Conservation (phyloP, 352 stramenopile species). For the Phytophthora palmivora region DNA sequence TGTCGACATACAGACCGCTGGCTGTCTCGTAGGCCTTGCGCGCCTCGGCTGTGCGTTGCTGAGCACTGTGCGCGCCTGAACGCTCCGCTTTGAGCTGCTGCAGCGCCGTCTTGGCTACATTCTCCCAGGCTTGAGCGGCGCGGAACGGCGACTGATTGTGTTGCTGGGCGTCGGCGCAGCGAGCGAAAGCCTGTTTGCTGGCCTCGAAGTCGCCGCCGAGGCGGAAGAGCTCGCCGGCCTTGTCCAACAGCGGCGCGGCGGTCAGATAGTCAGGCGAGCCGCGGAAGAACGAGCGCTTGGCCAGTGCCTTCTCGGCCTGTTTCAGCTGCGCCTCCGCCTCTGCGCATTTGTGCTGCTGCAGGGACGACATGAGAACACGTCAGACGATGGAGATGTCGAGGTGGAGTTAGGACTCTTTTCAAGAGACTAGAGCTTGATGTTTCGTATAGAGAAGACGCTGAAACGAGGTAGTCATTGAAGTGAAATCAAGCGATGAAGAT, state of each 20-base stretch:
- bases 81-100: slow-evolving; percentile 77
- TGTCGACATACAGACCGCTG: slow-evolving; percentile 76
- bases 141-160: slow-evolving; percentile 82
- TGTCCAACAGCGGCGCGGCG: slow-evolving; percentile 74
- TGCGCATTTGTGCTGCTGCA: slow-evolving; percentile 60
- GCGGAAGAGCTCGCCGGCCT: slow-evolving; percentile 75
- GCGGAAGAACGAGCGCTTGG: slow-evolving; percentile 72
- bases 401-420: slow-evolving; percentile 1
- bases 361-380: slow-evolving; percentile 39
- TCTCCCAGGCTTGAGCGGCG: slow-evolving; percentile 76
- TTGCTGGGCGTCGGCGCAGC: slow-evolving; percentile 67
- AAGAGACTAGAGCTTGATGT: neutral
- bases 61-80: slow-evolving; percentile 24
- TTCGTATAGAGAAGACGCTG: neutral
- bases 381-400: slow-evolving; percentile 2
- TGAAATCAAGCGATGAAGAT: too few relatives aligned
- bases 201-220: slow-evolving; percentile 67
- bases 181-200: slow-evolving; percentile 63
- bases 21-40: slow-evolving; percentile 68
- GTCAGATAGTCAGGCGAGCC: slow-evolving; percentile 72
- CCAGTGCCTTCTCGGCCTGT: slow-evolving; percentile 64
- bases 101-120: slow-evolving; percentile 71
- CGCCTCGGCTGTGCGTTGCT: slow-evolving; percentile 53
- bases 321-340: slow-evolving; percentile 59
- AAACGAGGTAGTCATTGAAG: neutral